Conservation (phyloP, 164 flowering plant genomes). For the Vitis vinifera region DNA sequence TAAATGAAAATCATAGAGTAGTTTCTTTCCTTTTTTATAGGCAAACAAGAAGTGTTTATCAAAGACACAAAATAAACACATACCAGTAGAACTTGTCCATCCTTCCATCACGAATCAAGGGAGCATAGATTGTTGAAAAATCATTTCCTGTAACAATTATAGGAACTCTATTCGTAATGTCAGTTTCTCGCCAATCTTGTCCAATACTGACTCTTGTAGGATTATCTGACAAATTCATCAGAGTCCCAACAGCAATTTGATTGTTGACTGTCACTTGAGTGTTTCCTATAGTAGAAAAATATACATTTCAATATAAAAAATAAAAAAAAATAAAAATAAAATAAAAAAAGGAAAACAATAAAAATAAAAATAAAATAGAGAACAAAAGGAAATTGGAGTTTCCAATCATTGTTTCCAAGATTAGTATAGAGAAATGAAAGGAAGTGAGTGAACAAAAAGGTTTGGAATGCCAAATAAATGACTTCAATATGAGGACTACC, state of each 20-base stretch:
- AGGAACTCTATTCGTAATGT: constrained; percentile 75
- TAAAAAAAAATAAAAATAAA: neutral
- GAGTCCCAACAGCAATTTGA: constrained; percentile 90
- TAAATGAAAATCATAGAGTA: neutral
- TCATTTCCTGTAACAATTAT: constrained; percentile 93
- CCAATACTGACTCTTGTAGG: constrained; percentile 96
- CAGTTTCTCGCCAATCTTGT: constrained; percentile 87
- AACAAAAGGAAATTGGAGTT: neutral
- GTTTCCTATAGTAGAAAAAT: constrained; percentile 49
- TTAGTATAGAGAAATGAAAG: neutral
- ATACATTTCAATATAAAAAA: neutral
- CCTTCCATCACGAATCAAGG: constrained; percentile 96
- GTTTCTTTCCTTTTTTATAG: too few species aligned
- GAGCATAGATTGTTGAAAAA: constrained; percentile 86
- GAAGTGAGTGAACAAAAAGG: too few species aligned
- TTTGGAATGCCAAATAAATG: too few species aligned
- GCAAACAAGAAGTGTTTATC: too few species aligned
- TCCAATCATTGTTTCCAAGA: neutral
- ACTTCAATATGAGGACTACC: too few species aligned
- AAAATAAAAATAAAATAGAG: neutral
- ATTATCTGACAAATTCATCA: constrained; percentile 92
- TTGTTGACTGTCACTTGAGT: constrained; percentile 98
- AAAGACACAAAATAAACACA: neutral
- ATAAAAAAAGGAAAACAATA: neutral
- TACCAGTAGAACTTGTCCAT: constrained; percentile 98